Percentiles rank a stretch among this genome's conserved stretches.
Conservation (phyloP, 805 yeast species). For the Wickerhamomyces xylosicus region DNA sequence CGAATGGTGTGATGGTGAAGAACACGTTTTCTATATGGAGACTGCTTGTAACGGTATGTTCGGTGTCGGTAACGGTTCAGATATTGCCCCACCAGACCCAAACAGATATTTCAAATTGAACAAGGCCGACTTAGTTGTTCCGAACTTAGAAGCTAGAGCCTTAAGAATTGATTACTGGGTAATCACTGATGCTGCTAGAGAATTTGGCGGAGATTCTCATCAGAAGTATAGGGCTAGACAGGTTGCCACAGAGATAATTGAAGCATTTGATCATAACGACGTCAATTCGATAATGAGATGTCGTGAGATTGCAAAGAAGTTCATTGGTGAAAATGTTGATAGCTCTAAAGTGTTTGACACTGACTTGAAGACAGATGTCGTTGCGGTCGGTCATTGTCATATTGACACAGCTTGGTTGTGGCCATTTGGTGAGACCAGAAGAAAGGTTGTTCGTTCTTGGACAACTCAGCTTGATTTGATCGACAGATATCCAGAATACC, state of each 20-base stretch:
- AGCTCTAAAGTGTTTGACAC: conserved; percentile 49
- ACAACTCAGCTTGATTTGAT: conserved; percentile 80
- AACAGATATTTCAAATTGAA: conserved; percentile 60
- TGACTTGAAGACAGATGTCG: conserved; percentile 45
- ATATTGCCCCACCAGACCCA: conserved; percentile 59
- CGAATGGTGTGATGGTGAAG: conserved; percentile 37
- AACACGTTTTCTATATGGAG: conserved; percentile 71
- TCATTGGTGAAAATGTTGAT: conserved; percentile 58
- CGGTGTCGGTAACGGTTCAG: conserved; percentile 56
- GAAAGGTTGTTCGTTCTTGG: conserved; percentile 93
- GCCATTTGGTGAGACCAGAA: conserved; percentile 97
- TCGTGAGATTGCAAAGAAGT: conserved; percentile 51
- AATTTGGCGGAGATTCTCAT: conserved; percentile 63
- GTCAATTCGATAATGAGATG: conserved; percentile 47
- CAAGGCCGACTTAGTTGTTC: conserved; percentile 70
- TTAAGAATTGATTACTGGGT: conserved; percentile 78
- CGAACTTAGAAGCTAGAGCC: conserved; percentile 71
- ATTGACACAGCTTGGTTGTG: conserved; percentile 98
- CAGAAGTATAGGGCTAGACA: conserved; percentile 78
- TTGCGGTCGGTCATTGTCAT: conserved; percentile 89
- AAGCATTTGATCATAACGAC: conserved; percentile 67
- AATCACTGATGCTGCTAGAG: conserved; percentile 86
- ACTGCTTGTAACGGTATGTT: conserved; percentile 93
- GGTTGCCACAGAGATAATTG: conserved; percentile 74
- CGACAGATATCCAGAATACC: conserved; percentile 85